Evolutionary conservation across 495 filamentous ascomycete species (phyloP).

Genomic region (Parmelia sp.): DNA sequence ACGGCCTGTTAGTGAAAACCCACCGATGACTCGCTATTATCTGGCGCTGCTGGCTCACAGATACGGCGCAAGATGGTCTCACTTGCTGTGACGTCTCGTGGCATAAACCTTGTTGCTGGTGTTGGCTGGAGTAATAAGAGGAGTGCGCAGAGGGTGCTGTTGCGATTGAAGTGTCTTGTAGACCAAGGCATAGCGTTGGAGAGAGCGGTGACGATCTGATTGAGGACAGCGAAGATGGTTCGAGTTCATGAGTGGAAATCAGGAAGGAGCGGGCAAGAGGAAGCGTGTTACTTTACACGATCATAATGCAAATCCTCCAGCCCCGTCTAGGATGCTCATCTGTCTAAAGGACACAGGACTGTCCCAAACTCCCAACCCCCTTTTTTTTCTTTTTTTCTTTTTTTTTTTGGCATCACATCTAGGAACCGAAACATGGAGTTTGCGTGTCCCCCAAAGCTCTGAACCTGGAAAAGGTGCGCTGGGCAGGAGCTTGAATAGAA

Average conservation of each 20-base stretch:
- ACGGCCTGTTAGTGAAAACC: background rate
- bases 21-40: constrained; percentile 17
- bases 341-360: background rate
- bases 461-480: background rate
- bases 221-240: background rate
- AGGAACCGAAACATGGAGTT: background rate
- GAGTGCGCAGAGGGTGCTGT: constrained; percentile 6
- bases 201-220: background rate
- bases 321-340: background rate
- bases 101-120: background rate
- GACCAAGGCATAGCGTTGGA: background rate
- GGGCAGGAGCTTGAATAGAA: background rate
- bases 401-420: background rate
- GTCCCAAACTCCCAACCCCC: background rate
- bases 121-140: background rate
- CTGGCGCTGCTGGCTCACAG: constrained; percentile 19
- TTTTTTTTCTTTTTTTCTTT: too few species aligned
- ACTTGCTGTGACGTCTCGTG: background rate
- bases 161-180: constrained; percentile 3
- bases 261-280: background rate
- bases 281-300: background rate
- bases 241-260: background rate
- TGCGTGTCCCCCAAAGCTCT: background rate
- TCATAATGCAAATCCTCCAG: background rate
- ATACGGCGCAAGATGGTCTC: background rate